Base-by-base conservation (phyloP, 352 stramenopile species). In the Peronospora farinosa region DNA sequence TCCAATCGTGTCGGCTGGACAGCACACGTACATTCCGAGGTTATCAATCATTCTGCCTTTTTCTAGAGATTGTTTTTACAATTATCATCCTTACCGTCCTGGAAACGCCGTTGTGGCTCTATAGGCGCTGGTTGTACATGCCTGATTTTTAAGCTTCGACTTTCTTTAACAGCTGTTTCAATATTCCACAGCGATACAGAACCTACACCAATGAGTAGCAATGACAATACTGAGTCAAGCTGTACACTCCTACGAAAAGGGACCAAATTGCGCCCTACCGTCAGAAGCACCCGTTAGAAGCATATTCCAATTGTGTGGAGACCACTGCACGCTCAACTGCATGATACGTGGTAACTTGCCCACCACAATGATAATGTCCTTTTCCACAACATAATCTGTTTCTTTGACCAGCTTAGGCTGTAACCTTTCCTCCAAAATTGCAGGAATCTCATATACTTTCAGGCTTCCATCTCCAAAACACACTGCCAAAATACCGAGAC, bases 151-250 rank as follows among this genome's bases (percentile, higher is more conserved):
- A 43, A 41, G 16, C 31, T 59, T 23, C 54, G 38, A 27, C 19
- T 57, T 19, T 54, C 41, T 12, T 13, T 35, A 28, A 65, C 27
- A 1, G 49, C 60, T n/a, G 51, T 42, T 31, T 85, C 67, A 32
- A 92, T 58, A 41, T 92, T 91, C 83, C 83, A 94, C 1, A 94
- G 48, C 6, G 72, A 74, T 6, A 92, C 62, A 0, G 78, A 90
- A 15, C 83, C 83, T 93, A 27, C 1, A 58, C 2, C 11, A 43
- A 37, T 16, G 1, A 36, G 28, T 12, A 40, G 2, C 21, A 36
- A 25, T 48, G 32, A 11, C 28, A 16, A 46, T n/a, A 12, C 38
- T 40, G 7, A 45, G n/a, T 40, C 54, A 38, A 63, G 38, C 4
- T n/a, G 37, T 9, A 9, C 6, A 45, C 12, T 28, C 9, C n/a